A percentile compares a stretch with the other conserved stretches of the same genome.
These are phyloP conservation scores for Diaporthe batatas DNA, from an alignment of 2,329 filamentous ascomycete species.

Conservation along the genomic window DNA sequence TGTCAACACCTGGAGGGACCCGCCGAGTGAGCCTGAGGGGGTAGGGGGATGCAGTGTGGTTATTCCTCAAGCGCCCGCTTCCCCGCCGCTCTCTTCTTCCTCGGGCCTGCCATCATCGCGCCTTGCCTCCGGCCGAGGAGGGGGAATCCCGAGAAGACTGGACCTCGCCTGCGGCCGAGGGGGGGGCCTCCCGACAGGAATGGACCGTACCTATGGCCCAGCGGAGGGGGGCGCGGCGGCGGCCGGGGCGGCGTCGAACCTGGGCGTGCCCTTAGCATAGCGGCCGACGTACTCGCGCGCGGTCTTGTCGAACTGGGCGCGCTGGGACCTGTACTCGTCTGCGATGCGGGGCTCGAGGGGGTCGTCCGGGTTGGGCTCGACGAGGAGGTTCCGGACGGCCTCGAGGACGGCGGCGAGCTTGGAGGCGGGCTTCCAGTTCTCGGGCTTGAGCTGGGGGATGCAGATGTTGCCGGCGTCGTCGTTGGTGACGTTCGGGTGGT, in stretches of 20 bases:
- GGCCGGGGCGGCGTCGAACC: slow-evolving; percentile 50
- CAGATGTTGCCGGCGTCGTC: slow-evolving; percentile 89
- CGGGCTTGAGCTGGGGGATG: slow-evolving; percentile 83
- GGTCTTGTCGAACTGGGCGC: slow-evolving; percentile 78
- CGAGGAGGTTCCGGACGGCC: slow-evolving; percentile 79
- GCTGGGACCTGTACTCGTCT: slow-evolving; percentile 81
- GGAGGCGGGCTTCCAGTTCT: slow-evolving; percentile 92
- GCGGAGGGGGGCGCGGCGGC: slow-evolving; percentile 9
- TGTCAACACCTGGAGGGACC: too few relatives aligned
- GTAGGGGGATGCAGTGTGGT: too few relatives aligned
- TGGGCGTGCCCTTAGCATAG: slow-evolving; percentile 70
- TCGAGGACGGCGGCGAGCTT: slow-evolving; percentile 82
- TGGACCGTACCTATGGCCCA: not conserved
- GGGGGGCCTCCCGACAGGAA: too few relatives aligned
- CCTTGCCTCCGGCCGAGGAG: too few relatives aligned
- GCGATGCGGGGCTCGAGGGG: slow-evolving; percentile 89
- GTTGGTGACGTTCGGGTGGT: slow-evolving; percentile 95
- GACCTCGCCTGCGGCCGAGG: too few relatives aligned
- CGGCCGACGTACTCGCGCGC: slow-evolving; percentile 80
- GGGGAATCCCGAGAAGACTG: too few relatives aligned
- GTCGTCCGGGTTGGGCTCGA: slow-evolving; percentile 89
- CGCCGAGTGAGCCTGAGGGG: too few relatives aligned
- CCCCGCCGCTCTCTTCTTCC: too few relatives aligned
- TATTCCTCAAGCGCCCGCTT: too few relatives aligned
- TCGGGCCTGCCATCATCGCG: too few relatives aligned